Evolutionary conservation across 1,284 basidiomycete species (phyloP), one percentile per base, ranked within the genome.

Genomic region (Apiotrichum montevideense): DNA sequence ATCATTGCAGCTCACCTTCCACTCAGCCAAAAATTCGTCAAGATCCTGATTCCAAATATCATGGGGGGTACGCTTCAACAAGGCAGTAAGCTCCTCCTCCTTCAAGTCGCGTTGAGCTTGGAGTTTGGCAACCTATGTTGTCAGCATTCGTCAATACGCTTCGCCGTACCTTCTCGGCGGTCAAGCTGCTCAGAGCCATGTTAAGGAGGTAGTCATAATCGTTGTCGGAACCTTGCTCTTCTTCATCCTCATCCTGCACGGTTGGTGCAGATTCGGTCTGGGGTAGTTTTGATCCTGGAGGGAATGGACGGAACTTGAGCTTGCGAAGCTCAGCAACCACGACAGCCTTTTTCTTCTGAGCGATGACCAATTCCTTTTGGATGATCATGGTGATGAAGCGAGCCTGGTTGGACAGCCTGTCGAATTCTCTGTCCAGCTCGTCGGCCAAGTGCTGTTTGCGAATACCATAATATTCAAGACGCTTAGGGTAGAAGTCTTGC

Each of bases 331-430:
- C 95, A 0, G 75, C 79, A 32, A 97, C 86, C 64, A 99, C 87
- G 55, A 88, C 90, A 2, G 80, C 82, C 74, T 92, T 93, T 79
- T 92, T 95, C 69, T 94, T 87, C 70, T 90, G 93, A n/a, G 86
- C 85, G 33, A 98, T 86, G n/a, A 83, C 76, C n/a, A 98, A 83
- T 71, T 93, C 81, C 71, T 85, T 89, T 63, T 86, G 83, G 62
- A 98, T 84, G 70, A 98, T 97, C 93, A 97, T 94, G 73, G 91
- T 83, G 47, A 99, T 86, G 78, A 99, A 99, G 34, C 94, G 88
- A 14, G 93, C 95, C 77, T 98, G 96, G 74, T 98, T 98, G 56
- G 86, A 87, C 9, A 98, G 80, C 62, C 84, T 87, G 70, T 98
- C 93, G 64, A 91, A 87, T 57, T 85, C 84, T 49, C 78, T 79